Evolutionary conservation across 2,329 filamentous ascomycete species (phyloP).

Genomic region (Aaosphaeria arxii): DNA sequence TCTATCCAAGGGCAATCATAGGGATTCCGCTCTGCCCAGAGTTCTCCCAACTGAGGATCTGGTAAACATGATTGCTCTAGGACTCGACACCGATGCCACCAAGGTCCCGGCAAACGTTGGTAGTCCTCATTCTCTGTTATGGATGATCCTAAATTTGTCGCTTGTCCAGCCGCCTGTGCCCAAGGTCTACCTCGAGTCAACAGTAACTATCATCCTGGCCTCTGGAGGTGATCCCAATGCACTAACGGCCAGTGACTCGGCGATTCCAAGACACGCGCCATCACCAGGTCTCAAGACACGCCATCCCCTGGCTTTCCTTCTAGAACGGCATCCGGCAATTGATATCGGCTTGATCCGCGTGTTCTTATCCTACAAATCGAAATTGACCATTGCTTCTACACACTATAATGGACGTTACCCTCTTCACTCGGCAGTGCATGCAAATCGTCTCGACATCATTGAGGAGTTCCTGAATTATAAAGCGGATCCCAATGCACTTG

Average conservation of each 20-base stretch:
- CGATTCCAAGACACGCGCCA: constrained; percentile 2
- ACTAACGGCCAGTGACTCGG: constrained; percentile 8
- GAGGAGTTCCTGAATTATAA: constrained; percentile 18
- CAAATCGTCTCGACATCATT: constrained; percentile 21
- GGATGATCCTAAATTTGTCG: constrained; percentile 19
- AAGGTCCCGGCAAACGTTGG: constrained; percentile 8
- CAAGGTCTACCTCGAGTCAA: constrained; percentile 14
- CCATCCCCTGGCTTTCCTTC: constrained; percentile 21
- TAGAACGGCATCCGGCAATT: constrained; percentile 19
- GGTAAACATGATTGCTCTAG: constrained; percentile 19
- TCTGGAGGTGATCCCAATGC: constrained; percentile 19
- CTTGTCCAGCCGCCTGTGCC: constrained; percentile 10
- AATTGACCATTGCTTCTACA: constrained; percentile 14
- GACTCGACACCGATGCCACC: constrained; percentile 19
- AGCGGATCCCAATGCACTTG: constrained; percentile 13
- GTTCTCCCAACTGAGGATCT: constrained; percentile 20
- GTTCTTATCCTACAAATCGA: constrained; percentile 15
- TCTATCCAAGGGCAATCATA: constrained; percentile 6
- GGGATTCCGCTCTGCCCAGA: constrained; percentile 9
- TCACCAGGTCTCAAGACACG: background rate
- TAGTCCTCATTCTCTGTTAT: constrained; percentile 16
- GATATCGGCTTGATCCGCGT: constrained; percentile 19
- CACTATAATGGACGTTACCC: constrained; percentile 23
- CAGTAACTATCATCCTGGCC: constrained; percentile 13
- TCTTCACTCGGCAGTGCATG: constrained; percentile 23